These are phyloP conservation scores for Trichoderma endophyticum DNA, from an alignment of 2,329 filamentous ascomycete species.

Conservation along the genomic window DNA sequence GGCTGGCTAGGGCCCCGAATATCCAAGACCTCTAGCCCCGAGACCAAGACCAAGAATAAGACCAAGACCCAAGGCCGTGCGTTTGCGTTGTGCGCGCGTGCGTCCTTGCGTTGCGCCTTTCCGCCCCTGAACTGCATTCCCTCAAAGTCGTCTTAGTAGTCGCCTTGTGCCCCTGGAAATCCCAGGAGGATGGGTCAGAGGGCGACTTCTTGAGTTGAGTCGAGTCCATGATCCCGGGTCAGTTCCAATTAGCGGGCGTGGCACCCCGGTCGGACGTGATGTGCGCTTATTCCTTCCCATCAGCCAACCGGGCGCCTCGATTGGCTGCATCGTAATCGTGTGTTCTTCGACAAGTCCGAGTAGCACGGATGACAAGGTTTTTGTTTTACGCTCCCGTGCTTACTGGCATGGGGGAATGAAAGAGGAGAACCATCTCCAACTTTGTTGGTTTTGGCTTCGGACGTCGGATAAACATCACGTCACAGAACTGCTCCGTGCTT, in stretches of 20 bases:
- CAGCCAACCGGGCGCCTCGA: constrained; percentile 1
- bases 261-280: constrained; percentile 12
- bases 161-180: background rate
- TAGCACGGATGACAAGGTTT: constrained; percentile 4
- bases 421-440: background rate
- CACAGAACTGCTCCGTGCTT: background rate
- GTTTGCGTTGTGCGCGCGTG: background rate
- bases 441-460: background rate
- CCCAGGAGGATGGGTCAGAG: constrained; percentile 9
- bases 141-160: background rate
- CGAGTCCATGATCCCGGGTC: constrained; percentile 8
- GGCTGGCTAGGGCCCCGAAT: background rate
- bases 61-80: background rate
- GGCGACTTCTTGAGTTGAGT: constrained; percentile 11
- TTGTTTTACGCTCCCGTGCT: constrained; percentile 10
- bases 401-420: background rate
- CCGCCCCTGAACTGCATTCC: background rate
- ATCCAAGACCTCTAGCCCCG: background rate
- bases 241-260: constrained; percentile 10
- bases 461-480: constrained; percentile 4
- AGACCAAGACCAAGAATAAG: background rate
- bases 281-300: constrained; percentile 15
- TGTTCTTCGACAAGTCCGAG: background rate
- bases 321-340: constrained; percentile 17
- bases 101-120: background rate